phyloP scores from a whole-genome alignment of 2,329 filamentous ascomycete species.

The Rosellinia necatrix region DNA sequence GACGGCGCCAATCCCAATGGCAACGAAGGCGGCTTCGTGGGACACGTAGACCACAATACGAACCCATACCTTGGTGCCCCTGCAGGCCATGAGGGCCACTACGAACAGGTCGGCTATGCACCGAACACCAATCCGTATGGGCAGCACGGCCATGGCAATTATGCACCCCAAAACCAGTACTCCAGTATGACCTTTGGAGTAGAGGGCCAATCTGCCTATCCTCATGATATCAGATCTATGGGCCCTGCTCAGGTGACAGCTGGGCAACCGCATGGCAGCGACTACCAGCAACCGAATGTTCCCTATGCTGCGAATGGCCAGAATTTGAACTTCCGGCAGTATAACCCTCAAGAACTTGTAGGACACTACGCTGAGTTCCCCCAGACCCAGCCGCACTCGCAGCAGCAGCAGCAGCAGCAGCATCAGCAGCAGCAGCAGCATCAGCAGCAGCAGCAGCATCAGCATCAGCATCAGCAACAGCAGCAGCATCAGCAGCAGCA shows the following conservation, averaged over 20 bases:
- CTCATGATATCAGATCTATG: constrained; percentile 13
- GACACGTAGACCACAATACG: constrained; percentile 18
- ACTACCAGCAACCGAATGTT: constrained; percentile 16
- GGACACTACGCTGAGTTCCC: constrained; percentile 14
- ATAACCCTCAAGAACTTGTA: constrained; percentile 1
- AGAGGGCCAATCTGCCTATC: constrained; percentile 8
- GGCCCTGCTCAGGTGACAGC: constrained; percentile 4
- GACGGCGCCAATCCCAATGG: background rate
- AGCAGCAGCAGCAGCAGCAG: no score
- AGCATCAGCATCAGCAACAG: no score
- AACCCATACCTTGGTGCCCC: constrained; percentile 14
- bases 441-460: no score
- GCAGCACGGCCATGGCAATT: constrained; percentile 17
- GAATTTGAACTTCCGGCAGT: constrained; percentile 19
- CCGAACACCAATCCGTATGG: constrained; percentile 10
- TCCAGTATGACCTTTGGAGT: constrained; percentile 15
- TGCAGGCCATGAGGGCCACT: constrained; percentile 12
- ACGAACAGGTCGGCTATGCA: constrained; percentile 14
- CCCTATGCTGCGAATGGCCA: constrained; percentile 19
- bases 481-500: no score
- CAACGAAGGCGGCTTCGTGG: constrained; percentile 8
- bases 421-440: no score
- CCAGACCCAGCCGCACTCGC: no score
- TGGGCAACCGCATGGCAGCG: constrained; percentile 8
- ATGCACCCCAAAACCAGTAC: constrained; percentile 19